Conservation (phyloP, 2,329 filamentous ascomycete species). For the Nigrograna mackinnonii region DNA sequence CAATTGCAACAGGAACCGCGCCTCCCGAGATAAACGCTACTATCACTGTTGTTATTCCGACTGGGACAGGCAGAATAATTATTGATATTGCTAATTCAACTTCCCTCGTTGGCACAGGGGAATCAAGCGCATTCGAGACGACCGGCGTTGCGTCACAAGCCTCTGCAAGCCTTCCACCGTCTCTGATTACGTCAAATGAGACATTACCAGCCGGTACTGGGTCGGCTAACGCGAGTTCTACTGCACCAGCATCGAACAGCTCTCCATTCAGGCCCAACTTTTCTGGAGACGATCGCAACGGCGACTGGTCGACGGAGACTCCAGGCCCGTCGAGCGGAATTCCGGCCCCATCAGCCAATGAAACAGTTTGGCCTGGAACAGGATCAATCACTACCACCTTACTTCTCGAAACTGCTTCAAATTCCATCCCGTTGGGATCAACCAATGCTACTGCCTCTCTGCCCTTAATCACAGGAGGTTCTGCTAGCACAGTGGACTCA, state of each 20-base stretch:
- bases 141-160: background rate
- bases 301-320: background rate
- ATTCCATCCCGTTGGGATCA: too few relatives aligned
- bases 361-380: conserved; percentile 4
- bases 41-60: too few relatives aligned
- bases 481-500: too few relatives aligned
- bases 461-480: too few relatives aligned
- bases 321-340: background rate
- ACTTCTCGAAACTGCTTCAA: too few relatives aligned
- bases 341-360: conserved; percentile 3
- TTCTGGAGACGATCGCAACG: background rate
- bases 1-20: too few relatives aligned
- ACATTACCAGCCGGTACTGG: conserved; percentile 1
- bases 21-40: too few relatives aligned
- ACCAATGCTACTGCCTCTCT: too few relatives aligned
- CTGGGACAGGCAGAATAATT: too few relatives aligned
- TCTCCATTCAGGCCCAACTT: background rate
- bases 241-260: background rate
- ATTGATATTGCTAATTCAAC: conserved; percentile 5
- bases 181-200: too few relatives aligned
- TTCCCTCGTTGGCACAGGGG: background rate
- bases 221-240: background rate
- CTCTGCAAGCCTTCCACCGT: too few relatives aligned
- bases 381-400: too few relatives aligned
- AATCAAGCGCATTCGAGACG: background rate